Percentiles rank a stretch among this genome's conserved stretches.
These are phyloP conservation scores for Marchantia polymorpha DNA, from an alignment of 225 moss, liverwort and hornwort species.

Conservation along the genomic window DNA sequence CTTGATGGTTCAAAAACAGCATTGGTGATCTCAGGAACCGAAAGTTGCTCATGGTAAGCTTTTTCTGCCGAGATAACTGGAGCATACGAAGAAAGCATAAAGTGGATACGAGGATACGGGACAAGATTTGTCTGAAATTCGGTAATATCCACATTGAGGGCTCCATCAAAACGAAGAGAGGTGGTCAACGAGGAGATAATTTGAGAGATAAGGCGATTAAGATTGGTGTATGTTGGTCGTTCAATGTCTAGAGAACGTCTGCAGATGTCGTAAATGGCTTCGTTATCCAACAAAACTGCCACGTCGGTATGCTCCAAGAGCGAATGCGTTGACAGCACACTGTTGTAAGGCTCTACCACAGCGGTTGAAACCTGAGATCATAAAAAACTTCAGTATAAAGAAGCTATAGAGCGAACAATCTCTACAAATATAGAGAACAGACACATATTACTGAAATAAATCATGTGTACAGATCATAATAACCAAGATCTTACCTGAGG, in stretches of 20 bases:
- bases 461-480: too few relatives aligned
- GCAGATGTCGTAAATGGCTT: slow-evolving; percentile 44
- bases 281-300: slow-evolving; percentile 27
- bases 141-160: slow-evolving; percentile 36
- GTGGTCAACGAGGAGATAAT: slow-evolving; percentile 30
- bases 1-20: slow-evolving; percentile 30
- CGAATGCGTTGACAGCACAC: slow-evolving; percentile 38
- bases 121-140: slow-evolving; percentile 41
- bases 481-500: slow-evolving; percentile 21
- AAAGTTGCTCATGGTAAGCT: slow-evolving; percentile 37
- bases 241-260: slow-evolving; percentile 31
- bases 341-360: slow-evolving; percentile 43
- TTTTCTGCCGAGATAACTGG: slow-evolving; percentile 38
- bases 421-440: too few relatives aligned
- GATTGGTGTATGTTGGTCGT: slow-evolving; percentile 29
- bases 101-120: slow-evolving; percentile 38
- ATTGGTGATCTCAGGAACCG: slow-evolving; percentile 35
- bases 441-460: too few relatives aligned
- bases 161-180: slow-evolving; percentile 34
- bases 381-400: too few relatives aligned
- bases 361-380: slow-evolving; percentile 21
- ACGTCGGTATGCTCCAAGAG: slow-evolving; percentile 31
- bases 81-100: slow-evolving; percentile 40
- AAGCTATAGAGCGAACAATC: too few relatives aligned
- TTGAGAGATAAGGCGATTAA: slow-evolving; percentile 29